Base-by-base conservation (phyloP, 768 basidiomycete species). In the Solioccasus polychromus region DNA sequence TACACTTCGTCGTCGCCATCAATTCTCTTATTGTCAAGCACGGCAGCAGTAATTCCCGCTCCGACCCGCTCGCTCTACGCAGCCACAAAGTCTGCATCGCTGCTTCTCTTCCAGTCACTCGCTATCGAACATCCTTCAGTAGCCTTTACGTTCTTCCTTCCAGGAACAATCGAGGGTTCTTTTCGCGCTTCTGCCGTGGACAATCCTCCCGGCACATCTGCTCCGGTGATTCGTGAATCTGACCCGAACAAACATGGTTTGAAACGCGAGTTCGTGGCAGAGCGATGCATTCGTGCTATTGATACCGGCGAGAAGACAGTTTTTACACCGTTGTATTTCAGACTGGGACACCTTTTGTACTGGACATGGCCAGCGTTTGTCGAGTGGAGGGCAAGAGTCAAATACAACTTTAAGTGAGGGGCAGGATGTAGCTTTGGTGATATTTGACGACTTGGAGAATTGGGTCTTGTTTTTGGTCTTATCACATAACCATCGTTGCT, bases 11-110 rank as follows among this genome's bases (percentile, higher is more conserved):
- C 61, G 0, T 73, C 78, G 0, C 92, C 92, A 0, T 79, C 88
- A 0, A 72, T 95, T 29, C 77, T 91, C 22, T 79, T 94, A 32
- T 61, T 96, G 28, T 90, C 90, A 8, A 87, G 84, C 23, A 70
- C 85, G 3, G 93, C 85, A 3, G 80, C 89, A 3, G 71, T 85
- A 6, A 82, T 93, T 28, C 88, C 93, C 3, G 81, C 92, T 0
- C 93, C 93, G 1, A 92, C 88, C 1, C 83, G 93, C 7, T 70
- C 88, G 1, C 68, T 97, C 28, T 97, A 97, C 60, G 81, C 77
- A 0, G 80, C 91, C 3, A 88, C 86, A 9, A 96, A 97, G 63
- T 74, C 85, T 3, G 87, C 92, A 0, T 81, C 86, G 1, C 76
- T 89, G 23, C 51, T 84, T 5, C 80, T 93, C 45, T 92, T 82